Percentiles rank a stretch among this genome's conserved stretches.
phyloP scores from a whole-genome alignment of 164 flowering plant genomes.

The Dillenia turbinata region DNA sequence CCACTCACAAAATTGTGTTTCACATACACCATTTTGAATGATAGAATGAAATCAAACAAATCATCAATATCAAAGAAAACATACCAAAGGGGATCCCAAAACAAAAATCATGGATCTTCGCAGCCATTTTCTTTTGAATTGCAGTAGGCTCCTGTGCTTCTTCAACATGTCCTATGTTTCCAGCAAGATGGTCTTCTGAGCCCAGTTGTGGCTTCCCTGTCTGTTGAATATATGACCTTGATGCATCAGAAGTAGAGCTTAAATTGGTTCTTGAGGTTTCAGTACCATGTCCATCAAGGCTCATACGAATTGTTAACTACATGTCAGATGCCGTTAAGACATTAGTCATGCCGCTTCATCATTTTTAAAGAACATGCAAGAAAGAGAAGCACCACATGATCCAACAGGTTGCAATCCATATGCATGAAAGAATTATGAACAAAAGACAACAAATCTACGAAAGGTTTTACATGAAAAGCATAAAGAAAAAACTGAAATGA shows the following conservation, averaged over 20 bases:
- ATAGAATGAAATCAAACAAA: too few species aligned
- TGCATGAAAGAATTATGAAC: too few species aligned
- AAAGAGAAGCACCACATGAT: not conserved
- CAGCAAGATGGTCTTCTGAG: conserved; percentile 27
- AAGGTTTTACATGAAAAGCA: too few species aligned
- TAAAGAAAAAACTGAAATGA: too few species aligned
- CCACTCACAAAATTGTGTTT: too few species aligned
- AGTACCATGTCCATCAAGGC: conserved; percentile 35
- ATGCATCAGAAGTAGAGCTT: conserved; percentile 27
- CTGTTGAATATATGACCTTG: conserved; percentile 25
- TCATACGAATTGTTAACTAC: conserved; percentile 42
- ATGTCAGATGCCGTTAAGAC: conserved; percentile 1
- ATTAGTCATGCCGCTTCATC: not conserved
- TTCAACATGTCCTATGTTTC: conserved; percentile 17
- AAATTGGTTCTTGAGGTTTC: conserved; percentile 20
- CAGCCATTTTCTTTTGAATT: conserved; percentile 36
- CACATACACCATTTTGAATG: too few species aligned
- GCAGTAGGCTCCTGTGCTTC: conserved; percentile 16
- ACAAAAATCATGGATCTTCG: conserved; percentile 92
- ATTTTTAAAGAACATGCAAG: not conserved
- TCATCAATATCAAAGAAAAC: conserved; percentile 12
- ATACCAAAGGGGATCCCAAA: conserved; percentile 89
- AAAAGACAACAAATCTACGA: too few species aligned
- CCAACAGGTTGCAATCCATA: too few species aligned
- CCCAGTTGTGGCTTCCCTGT: conserved; percentile 22